Conservation (phyloP, 2,329 filamentous ascomycete genomes). For the Colletotrichum cordylinicola region DNA sequence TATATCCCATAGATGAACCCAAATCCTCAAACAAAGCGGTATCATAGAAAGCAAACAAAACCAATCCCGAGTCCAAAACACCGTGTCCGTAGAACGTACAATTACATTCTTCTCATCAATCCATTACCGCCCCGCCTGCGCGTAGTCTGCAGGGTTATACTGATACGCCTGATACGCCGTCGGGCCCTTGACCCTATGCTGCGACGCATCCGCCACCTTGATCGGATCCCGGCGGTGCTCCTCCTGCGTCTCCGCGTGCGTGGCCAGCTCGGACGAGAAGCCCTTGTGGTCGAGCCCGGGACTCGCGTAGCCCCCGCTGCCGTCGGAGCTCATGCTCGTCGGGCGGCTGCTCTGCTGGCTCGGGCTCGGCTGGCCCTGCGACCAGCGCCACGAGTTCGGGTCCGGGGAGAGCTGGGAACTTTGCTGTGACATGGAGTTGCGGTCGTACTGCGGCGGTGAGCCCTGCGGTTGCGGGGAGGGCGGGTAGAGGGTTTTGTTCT, state of each 20-base stretch:
- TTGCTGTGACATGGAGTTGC: slow-evolving; percentile 27
- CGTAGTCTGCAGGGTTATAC: slow-evolving; percentile 48
- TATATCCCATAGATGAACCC: background rate
- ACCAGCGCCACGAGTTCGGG: slow-evolving; percentile 47
- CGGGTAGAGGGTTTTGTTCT: slow-evolving; percentile 32
- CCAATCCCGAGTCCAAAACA: background rate
- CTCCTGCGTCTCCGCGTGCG: slow-evolving; percentile 53
- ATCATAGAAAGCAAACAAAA: slow-evolving; percentile 2
- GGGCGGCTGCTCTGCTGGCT: slow-evolving; percentile 37
- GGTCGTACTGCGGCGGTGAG: slow-evolving; percentile 21
- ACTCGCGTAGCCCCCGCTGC: slow-evolving; percentile 37
- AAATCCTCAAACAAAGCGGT: background rate
- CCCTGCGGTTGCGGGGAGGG: slow-evolving; percentile 26
- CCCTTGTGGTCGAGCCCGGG: slow-evolving; percentile 45
- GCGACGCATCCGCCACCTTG: background rate
- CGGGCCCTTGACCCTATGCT: slow-evolving; percentile 12
- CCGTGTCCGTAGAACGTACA: background rate
- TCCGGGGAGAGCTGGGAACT: slow-evolving; percentile 28
- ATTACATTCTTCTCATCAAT: background rate
- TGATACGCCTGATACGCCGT: slow-evolving; percentile 26
- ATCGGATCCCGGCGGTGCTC: slow-evolving; percentile 37
- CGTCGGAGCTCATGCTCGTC: slow-evolving; percentile 37
- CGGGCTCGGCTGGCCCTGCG: slow-evolving; percentile 36
- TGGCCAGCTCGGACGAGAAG: slow-evolving; percentile 49
- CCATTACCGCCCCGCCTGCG: slow-evolving; percentile 15